Evolutionary conservation across 495 filamentous ascomycete genomes (phyloP).

Genomic region (Cairneyella variabilis): DNA sequence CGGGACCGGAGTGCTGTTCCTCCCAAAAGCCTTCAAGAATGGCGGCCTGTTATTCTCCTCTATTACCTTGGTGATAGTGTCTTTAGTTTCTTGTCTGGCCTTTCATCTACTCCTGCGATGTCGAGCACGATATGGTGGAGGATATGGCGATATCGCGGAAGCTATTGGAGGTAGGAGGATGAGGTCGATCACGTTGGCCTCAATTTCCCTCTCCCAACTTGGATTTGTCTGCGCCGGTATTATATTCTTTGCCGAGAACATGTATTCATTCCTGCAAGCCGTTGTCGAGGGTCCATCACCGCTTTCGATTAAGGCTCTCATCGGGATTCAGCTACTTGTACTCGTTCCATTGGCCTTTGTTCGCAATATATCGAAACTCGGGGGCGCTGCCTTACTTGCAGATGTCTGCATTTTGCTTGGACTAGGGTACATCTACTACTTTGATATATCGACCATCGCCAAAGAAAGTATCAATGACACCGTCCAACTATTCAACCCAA

Average conservation of each 20-base stretch:
- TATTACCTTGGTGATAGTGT: slow-evolving; percentile 51
- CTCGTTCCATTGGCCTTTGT: slow-evolving; percentile 58
- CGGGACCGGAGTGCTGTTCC: slow-evolving; percentile 21
- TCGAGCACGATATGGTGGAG: slow-evolving; percentile 46
- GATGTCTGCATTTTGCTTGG: slow-evolving; percentile 61
- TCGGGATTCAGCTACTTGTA: slow-evolving; percentile 50
- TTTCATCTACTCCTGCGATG: slow-evolving; percentile 61
- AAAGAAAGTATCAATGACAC: slow-evolving; percentile 40
- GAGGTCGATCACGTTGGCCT: slow-evolving; percentile 49
- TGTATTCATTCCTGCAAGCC: slow-evolving; percentile 52
- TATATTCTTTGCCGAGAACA: slow-evolving; percentile 63
- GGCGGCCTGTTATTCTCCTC: slow-evolving; percentile 65
- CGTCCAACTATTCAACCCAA: slow-evolving; percentile 58
- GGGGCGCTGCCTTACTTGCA: slow-evolving; percentile 54
- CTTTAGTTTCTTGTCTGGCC: slow-evolving; percentile 51
- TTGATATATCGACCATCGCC: slow-evolving; percentile 49
- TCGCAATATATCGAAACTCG: slow-evolving; percentile 61
- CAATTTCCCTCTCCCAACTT: slow-evolving; percentile 62
- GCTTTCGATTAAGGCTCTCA: slow-evolving; percentile 43
- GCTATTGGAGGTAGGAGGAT: slow-evolving; percentile 48
- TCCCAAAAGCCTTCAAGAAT: slow-evolving; percentile 65
- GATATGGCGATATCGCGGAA: slow-evolving; percentile 61
- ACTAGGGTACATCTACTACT: slow-evolving; percentile 61
- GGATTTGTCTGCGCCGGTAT: slow-evolving; percentile 65
- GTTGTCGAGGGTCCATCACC: slow-evolving; percentile 37